Evolutionary conservation across 208 protist genomes (phyloP).

Genomic region (Trypanosoma lewisi): DNA sequence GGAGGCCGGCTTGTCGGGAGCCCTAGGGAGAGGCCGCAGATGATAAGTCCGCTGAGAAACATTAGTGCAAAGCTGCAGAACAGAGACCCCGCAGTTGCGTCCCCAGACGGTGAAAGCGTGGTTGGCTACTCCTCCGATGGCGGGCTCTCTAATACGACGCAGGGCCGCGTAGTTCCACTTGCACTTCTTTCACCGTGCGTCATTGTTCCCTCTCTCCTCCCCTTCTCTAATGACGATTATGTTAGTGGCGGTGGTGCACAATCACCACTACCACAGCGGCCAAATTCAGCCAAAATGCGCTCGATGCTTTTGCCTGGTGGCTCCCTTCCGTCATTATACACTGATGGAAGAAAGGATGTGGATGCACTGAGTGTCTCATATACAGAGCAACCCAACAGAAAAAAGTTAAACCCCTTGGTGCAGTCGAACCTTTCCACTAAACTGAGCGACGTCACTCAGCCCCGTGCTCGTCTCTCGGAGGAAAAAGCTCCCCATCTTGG

Average conservation of each 20-base stretch:
- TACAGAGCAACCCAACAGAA: background rate
- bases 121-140: conserved; percentile 17
- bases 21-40: background rate
- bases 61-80: conserved; percentile 6
- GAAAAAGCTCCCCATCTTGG: background rate
- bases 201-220: conserved; percentile 16
- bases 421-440: background rate
- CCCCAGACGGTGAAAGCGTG: conserved; percentile 2
- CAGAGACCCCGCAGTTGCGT: background rate
- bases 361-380: background rate
- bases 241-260: background rate
- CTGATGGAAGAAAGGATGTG: background rate
- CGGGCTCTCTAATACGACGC: conserved; percentile 10
- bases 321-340: conserved; percentile 2
- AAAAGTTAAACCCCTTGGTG: background rate
- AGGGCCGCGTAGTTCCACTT: background rate
- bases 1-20: background rate
- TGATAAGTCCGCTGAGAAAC: conserved; percentile 10
- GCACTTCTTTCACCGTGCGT: conserved; percentile 11
- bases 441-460: background rate
- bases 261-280: conserved; percentile 12
- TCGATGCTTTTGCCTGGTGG: background rate
- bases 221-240: background rate
- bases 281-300: background rate
- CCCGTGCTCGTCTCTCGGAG: background rate